Conservation (phyloP, 2,329 filamentous ascomycete species). For the Pseudophaeomoniella oleicola region DNA sequence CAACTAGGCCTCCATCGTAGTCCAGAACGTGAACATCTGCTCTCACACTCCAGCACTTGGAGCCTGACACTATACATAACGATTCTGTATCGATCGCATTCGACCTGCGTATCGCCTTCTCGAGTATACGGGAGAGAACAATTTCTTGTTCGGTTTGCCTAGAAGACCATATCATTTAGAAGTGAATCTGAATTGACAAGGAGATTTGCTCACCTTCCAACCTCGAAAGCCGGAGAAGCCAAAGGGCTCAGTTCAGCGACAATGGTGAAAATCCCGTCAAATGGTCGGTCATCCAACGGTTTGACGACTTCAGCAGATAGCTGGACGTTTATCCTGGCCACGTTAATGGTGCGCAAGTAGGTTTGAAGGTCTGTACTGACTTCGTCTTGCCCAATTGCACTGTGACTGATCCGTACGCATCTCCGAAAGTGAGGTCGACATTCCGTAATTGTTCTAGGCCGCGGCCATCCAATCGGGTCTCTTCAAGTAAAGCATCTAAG, state of each 20-base stretch:
- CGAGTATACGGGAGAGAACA: slow-evolving; percentile 72
- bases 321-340: slow-evolving; percentile 58
- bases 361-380: slow-evolving; percentile 37
- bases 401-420: slow-evolving; percentile 82
- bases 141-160: slow-evolving; percentile 72
- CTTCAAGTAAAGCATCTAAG: slow-evolving; percentile 64
- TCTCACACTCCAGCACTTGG: slow-evolving; percentile 82
- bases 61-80: slow-evolving; percentile 77
- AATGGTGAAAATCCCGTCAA: slow-evolving; percentile 91
- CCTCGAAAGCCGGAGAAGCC: slow-evolving; percentile 79
- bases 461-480: slow-evolving; percentile 72
- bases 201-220: slow-evolving; percentile 44
- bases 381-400: slow-evolving; percentile 81
- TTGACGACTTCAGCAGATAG: slow-evolving; percentile 79
- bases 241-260: slow-evolving; percentile 82
- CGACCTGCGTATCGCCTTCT: slow-evolving; percentile 86
- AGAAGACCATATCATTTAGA: slow-evolving; percentile 2
- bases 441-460: slow-evolving; percentile 65
- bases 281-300: slow-evolving; percentile 75
- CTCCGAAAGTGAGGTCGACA: slow-evolving; percentile 66
- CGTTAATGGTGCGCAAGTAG: slow-evolving; percentile 1
- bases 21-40: slow-evolving; percentile 85
- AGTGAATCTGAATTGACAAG: too few relatives aligned
- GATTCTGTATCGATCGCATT: slow-evolving; percentile 91
- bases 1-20: slow-evolving; percentile 80